Evolutionary conservation across 345 rosid species (phyloP), one percentile per base, ranked within the genome.

Genomic region (Euphorbia tirucalli): DNA sequence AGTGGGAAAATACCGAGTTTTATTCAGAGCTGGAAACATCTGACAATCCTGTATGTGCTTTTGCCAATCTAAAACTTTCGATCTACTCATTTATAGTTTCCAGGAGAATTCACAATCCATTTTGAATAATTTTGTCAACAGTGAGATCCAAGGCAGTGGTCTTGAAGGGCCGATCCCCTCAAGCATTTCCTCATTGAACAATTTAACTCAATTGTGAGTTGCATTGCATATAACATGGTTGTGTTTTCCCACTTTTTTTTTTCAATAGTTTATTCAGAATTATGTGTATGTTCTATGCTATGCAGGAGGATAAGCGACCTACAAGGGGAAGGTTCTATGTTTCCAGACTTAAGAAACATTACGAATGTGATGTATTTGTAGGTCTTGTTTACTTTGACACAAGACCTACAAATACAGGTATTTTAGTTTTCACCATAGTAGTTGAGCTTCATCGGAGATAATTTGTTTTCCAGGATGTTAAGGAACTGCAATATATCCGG

Each of bases 151-250:
- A 66, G 65, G 18, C 6, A 66, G 65, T 65, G 70, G 76, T 54
- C 58, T 72, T 18, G 7, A 43, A 37, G 76, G 76, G 25, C 76
- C 76, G 0, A 73, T 73, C 65, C 76, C 76, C 46, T 31, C 57
- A 0, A 31, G 2, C 46, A 65, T 73, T 6, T 39, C 70, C 37
- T 10, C 14, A 18, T 73, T 73, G 65, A 57, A 15, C 11, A 19
- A 5, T 27, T 57, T 73, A 66, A 41, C 37, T 8, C 65, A 66
- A 0, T 70, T 73, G 76, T 73, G 31, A 73, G 71, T 46, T 28
- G 18, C 50, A 6, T 46, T 28, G 18, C 24, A 1, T 30, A 32
- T 24, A 22, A 35, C 4, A 55, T 68, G 18, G 44, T 37, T 4
- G 35, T 31, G 41, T 32, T 18, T 19, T 31, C 1, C 15, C 55